These are phyloP conservation scores for Ascochyta viciae-villosae DNA, from an alignment of 2,329 filamentous ascomycete genomes.

Conservation along the genomic window DNA sequence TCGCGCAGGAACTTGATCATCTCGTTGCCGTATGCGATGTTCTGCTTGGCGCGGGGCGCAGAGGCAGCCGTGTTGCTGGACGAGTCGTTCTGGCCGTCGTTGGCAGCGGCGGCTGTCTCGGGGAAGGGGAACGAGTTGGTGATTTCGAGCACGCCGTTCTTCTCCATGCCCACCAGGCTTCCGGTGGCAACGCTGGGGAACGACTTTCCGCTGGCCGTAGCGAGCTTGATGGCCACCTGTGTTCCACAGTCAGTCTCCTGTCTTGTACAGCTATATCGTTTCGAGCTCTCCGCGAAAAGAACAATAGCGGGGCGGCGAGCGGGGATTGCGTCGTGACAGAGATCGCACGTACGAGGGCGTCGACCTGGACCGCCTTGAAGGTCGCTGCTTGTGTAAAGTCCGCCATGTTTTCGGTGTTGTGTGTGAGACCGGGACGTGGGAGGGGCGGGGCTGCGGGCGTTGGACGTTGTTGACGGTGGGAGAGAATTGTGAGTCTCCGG, in stretches of 20 bases:
- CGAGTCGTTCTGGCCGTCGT: constrained; percentile 50
- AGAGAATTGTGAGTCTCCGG: constrained; percentile 19
- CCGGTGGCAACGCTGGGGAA: constrained; percentile 92
- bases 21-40: constrained; percentile 86
- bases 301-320: constrained; percentile 39
- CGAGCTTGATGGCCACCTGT: constrained; percentile 96
- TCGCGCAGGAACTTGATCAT: constrained; percentile 97
- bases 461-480: constrained; percentile 29
- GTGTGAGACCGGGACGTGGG: constrained; percentile 16
- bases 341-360: constrained; percentile 78
- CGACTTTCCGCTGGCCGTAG: constrained; percentile 87
- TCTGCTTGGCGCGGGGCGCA: constrained; percentile 90
- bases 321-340: constrained; percentile 37
- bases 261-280: neutral
- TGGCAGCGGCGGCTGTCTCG: constrained; percentile 72
- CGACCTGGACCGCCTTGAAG: constrained; percentile 89
- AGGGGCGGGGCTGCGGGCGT: constrained; percentile 24
- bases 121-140: constrained; percentile 97
- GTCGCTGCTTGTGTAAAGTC: constrained; percentile 55
- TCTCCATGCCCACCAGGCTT: constrained; percentile 92
- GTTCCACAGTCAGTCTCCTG: constrained; percentile 30
- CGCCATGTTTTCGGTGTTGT: constrained; percentile 42
- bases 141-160: constrained; percentile 79
- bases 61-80: constrained; percentile 73
- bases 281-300: constrained; percentile 13